Conservation (phyloP, 2,329 filamentous ascomycete genomes). For the Botrytis fabae region DNA sequence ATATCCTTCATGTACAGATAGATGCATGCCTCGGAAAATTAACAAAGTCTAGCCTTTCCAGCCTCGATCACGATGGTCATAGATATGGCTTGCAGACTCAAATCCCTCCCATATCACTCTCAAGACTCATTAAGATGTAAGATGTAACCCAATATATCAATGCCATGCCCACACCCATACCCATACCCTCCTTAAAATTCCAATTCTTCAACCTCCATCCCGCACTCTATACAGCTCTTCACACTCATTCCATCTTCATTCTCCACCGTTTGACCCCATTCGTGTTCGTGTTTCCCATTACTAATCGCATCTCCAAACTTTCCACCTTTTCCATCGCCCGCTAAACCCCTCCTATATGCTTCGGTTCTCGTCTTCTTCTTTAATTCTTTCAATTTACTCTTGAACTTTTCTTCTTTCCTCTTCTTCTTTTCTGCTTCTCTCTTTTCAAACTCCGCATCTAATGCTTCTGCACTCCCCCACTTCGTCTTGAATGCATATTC, state of each 20-base stretch:
- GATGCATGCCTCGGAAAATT: neutral
- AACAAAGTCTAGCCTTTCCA: neutral
- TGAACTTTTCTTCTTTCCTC: constrained; percentile 89
- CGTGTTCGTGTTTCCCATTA: constrained; percentile 77
- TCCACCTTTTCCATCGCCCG: constrained; percentile 49
- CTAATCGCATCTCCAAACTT: constrained; percentile 77
- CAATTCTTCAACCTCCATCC: constrained; percentile 76
- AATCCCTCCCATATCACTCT: neutral
- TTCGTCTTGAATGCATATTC: constrained; percentile 87
- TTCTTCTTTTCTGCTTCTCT: constrained; percentile 78
- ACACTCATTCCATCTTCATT: constrained; percentile 71
- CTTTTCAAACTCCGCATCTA: constrained; percentile 86
- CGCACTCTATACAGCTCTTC: constrained; percentile 76
- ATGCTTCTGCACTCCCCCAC: constrained; percentile 83
- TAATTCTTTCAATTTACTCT: constrained; percentile 80
- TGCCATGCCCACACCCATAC: neutral
- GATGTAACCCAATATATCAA: neutral
- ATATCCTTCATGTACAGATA: neutral
- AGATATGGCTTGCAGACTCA: neutral
- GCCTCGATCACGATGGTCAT: neutral
- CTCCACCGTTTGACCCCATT: constrained; percentile 74
- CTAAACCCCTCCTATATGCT: constrained; percentile 74
- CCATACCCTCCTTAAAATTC: constrained; percentile 33
- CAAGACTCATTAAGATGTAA: neutral
- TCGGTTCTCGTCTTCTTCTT: constrained; percentile 94